phyloP scores from a whole-genome alignment of 768 basidiomycete species.

The Boletus bicolor region DNA sequence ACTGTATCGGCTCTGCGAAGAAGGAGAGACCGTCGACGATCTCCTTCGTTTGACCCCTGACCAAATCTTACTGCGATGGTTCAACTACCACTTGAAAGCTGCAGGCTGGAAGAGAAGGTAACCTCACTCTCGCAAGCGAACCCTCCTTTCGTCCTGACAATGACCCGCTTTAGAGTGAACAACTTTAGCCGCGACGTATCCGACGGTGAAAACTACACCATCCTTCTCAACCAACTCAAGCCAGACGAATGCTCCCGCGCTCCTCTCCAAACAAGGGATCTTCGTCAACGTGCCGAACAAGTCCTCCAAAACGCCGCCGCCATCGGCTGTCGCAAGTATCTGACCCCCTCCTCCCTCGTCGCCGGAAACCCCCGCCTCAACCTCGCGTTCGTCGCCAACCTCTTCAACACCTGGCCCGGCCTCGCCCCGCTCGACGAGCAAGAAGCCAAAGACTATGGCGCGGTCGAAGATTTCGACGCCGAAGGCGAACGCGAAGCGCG shows the following conservation, averaged over 20 bases:
- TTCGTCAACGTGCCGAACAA: constrained; percentile 84
- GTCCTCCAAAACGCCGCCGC: constrained; percentile 91
- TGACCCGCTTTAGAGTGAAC: constrained; percentile 62
- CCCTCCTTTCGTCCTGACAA: constrained; percentile 1
- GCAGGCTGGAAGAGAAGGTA: constrained; percentile 89
- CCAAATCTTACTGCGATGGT: constrained; percentile 97
- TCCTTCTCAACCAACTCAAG: constrained; percentile 93
- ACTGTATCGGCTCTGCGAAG: constrained; percentile 91
- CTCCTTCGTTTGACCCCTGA: constrained; percentile 91
- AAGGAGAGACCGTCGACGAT: constrained; percentile 96
- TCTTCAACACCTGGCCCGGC: constrained; percentile 97
- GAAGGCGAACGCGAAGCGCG: constrained; percentile 98
- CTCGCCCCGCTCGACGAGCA: constrained; percentile 92
- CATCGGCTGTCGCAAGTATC: constrained; percentile 94
- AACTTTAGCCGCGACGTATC: constrained; percentile 98
- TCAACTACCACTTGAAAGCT: constrained; percentile 97
- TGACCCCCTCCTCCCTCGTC: constrained; percentile 87
- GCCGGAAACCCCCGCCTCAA: constrained; percentile 96
- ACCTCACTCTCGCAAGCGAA: neutral
- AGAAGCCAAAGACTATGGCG: constrained; percentile 87
- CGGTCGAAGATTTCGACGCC: constrained; percentile 95
- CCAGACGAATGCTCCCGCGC: constrained; percentile 89
- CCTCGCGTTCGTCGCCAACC: constrained; percentile 95
- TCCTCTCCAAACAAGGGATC: constrained; percentile 82
- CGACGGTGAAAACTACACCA: constrained; percentile 96